Conservation (phyloP, 306 rosid genomes). For the Trifolium fragiferum region DNA sequence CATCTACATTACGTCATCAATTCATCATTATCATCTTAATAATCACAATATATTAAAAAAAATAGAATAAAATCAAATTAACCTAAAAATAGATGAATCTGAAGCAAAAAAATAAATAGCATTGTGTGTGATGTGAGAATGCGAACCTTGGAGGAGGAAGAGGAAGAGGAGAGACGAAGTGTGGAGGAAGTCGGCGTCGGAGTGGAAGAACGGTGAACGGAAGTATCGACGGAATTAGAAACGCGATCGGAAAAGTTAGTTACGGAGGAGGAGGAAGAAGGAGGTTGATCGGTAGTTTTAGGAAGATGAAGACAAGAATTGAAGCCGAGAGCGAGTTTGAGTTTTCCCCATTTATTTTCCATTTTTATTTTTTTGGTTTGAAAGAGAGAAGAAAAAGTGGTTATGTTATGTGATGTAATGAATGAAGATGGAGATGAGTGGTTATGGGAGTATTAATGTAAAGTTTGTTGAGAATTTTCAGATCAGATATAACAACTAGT, state of each 20-base stretch:
- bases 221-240: slow-evolving; percentile 42
- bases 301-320: slow-evolving; percentile 64
- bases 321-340: slow-evolving; percentile 75
- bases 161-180: slow-evolving; percentile 57
- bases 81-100: slow-evolving; percentile 15
- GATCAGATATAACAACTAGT: too few relatives aligned
- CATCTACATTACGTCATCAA: slow-evolving; percentile 21
- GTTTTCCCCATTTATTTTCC: slow-evolving; percentile 87
- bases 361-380: slow-evolving; percentile 28
- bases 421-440: too few relatives aligned
- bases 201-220: slow-evolving; percentile 52
- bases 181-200: slow-evolving; percentile 66
- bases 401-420: too few relatives aligned
- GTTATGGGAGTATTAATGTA: too few relatives aligned
- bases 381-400: too few relatives aligned
- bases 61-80: neutral
- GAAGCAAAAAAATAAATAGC: neutral
- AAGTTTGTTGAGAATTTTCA: too few relatives aligned
- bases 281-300: slow-evolving; percentile 48
- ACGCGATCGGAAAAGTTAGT: slow-evolving; percentile 46
- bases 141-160: slow-evolving; percentile 77
- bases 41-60: neutral
- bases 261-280: slow-evolving; percentile 43
- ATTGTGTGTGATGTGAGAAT: slow-evolving; percentile 1
- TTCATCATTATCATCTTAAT: neutral